Percentiles rank a stretch among this genome's conserved stretches.
Evolutionary conservation across 2,329 filamentous ascomycete species (phyloP).

Genomic region (Penicillium corylophilum): DNA sequence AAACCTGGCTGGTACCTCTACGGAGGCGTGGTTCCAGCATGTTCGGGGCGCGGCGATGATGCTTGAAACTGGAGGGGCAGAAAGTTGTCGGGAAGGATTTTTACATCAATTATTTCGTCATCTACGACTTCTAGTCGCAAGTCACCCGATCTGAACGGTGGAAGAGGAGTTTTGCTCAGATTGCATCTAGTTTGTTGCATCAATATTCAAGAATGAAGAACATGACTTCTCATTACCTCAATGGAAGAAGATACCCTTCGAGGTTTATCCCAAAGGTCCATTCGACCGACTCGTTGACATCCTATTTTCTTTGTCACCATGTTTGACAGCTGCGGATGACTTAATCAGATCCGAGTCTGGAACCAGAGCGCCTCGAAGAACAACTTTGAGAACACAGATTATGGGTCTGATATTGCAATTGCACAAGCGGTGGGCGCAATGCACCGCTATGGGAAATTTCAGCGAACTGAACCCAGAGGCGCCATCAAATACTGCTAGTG

Average conservation of each 20-base stretch:
- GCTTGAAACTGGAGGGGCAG: constrained; percentile 1
- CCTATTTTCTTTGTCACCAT: constrained; percentile 4
- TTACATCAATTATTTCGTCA: constrained; percentile 9
- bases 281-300: constrained; percentile 9
- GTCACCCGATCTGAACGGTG: neutral
- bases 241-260: constrained; percentile 6
- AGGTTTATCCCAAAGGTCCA: constrained; percentile 4
- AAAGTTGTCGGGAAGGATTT: constrained; percentile 7
- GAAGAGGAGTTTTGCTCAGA: neutral
- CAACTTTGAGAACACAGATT: neutral
- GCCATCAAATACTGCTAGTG: neutral
- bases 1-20: constrained; percentile 2
- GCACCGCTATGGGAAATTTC: neutral
- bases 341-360: neutral
- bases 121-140: constrained; percentile 6
- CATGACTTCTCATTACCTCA: constrained; percentile 3
- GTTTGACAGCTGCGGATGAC: neutral
- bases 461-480: neutral
- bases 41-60: constrained; percentile 5
- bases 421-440: constrained; percentile 4
- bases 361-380: neutral
- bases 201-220: constrained; percentile 5
- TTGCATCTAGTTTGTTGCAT: constrained; percentile 2
- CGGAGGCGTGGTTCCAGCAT: constrained; percentile 9
- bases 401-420: neutral